These are phyloP conservation scores for Trichoderma koningiopsis DNA, from an alignment of 2,329 filamentous ascomycete genomes.

Conservation along the genomic window DNA sequence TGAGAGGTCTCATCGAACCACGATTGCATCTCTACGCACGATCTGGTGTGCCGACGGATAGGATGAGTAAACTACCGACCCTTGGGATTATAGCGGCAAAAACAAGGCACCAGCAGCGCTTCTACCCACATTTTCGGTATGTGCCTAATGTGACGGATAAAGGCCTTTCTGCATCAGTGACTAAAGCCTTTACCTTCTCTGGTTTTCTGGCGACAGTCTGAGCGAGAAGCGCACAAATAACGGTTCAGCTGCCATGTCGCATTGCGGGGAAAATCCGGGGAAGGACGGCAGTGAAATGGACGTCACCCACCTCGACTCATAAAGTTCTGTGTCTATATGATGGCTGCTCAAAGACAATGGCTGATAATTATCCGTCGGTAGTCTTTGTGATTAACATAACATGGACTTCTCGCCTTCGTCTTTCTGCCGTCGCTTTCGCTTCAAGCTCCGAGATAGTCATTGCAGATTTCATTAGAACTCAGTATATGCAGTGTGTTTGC, in stretches of 20 bases:
- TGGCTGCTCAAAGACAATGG: background rate
- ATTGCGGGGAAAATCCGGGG: constrained; percentile 22
- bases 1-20: background rate
- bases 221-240: background rate
- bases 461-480: background rate
- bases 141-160: constrained; percentile 22
- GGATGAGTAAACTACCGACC: constrained; percentile 1
- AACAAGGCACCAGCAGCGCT: constrained; percentile 5
- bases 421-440: constrained; percentile 6
- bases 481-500: background rate
- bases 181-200: background rate
- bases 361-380: constrained; percentile 11
- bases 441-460: background rate
- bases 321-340: background rate
- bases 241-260: background rate
- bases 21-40: background rate
- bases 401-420: background rate
- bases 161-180: background rate
- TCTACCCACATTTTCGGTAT: background rate
- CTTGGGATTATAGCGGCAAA: background rate
- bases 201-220: background rate
- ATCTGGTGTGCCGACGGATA: constrained; percentile 17
- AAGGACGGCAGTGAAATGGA: background rate
- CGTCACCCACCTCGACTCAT: background rate
- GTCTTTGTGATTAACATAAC: background rate